Evolutionary conservation across 805 yeast genomes (phyloP), one percentile per base, ranked within the genome.

Genomic region (Candida vaughaniae): DNA sequence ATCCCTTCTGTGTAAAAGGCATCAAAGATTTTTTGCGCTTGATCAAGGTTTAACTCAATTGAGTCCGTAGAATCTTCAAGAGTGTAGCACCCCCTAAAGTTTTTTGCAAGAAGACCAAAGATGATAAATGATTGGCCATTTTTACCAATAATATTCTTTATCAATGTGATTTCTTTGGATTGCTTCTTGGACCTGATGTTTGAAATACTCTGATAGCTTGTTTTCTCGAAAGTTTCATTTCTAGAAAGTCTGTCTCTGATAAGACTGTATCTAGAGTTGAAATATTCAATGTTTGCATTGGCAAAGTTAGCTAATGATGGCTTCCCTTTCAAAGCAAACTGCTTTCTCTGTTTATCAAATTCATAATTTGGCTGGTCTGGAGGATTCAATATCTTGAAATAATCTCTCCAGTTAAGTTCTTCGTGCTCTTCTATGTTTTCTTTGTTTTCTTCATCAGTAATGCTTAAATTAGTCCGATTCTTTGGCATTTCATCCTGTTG

Each of bases 61-160:
- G 71, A 61, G 41, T 88, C 96, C 1, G 89, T 76, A 3, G 82
- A 75, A 56, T 93, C 99, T 52, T 89, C 95, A 19, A 95, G 55
- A 31, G 77, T 76, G 76, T 78, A 83, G n/a, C 73, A 65, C 1
- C 91, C 95, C 35, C 72, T 76, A 8, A 77, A 66, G 36, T 80
- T 79, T 40, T 71, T 69, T 2, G 81, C 69, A 8, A 93, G 58
- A 39, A 89, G 64, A 0, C 99, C 99, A 51, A 90, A 78, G 2
- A 93, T 55, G 6, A 85, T 64, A 53, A 93, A 93, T 39, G 77
- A 71, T 36, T 76, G 69, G 4, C 91, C 91, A 49, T 84, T 85
- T 37, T 96, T 66, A 20, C 99, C 99, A 19, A 93, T 57, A 41
- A 93, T 64, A 56, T 90, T 90, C 51, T 90, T 90, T 36, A 93